These are phyloP conservation scores for Kluyveromyces starmeri DNA, from an alignment of 805 yeast genomes.

Conservation along the genomic window DNA sequence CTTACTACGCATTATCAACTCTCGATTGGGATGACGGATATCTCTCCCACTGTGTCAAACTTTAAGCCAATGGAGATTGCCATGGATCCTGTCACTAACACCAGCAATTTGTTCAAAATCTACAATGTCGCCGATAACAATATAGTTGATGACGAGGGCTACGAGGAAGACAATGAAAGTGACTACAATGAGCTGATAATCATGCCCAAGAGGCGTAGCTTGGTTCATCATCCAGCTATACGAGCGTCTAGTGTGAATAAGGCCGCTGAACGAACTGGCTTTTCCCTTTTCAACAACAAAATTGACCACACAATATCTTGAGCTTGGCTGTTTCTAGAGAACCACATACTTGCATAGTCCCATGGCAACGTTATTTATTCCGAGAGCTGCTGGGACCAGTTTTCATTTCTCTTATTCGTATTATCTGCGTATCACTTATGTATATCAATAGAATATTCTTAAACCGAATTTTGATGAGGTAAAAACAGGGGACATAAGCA, in stretches of 20 bases:
- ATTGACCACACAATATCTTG: constrained; percentile 4
- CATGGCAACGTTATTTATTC: too few species aligned
- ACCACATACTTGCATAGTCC: too few species aligned
- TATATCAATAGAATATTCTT: too few species aligned
- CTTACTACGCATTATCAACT: constrained; percentile 3
- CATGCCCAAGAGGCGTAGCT: constrained; percentile 2
- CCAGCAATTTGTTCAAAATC: constrained; percentile 1
- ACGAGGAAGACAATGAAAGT: constrained; percentile 5
- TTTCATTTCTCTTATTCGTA: too few species aligned
- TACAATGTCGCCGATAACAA: constrained; percentile 2
- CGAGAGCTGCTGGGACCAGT: too few species aligned
- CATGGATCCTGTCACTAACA: constrained; percentile 4
- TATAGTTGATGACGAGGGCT: constrained; percentile 3
- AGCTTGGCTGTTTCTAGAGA: too few species aligned
- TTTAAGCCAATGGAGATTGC: constrained; percentile 15
- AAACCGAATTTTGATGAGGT: too few species aligned
- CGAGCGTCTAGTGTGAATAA: constrained; percentile 1
- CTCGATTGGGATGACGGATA: constrained; percentile 17
- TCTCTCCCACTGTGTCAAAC: constrained; percentile 8
- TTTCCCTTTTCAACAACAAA: constrained; percentile 4
- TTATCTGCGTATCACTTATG: too few species aligned
- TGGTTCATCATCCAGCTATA: constrained; percentile 3
- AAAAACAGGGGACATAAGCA: too few species aligned
- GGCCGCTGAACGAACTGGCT: not conserved
- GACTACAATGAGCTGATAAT: constrained; percentile 4